Evolutionary conservation across 2,329 filamentous ascomycete genomes (phyloP).

Genomic region (Scedosporium apiospermum): DNA sequence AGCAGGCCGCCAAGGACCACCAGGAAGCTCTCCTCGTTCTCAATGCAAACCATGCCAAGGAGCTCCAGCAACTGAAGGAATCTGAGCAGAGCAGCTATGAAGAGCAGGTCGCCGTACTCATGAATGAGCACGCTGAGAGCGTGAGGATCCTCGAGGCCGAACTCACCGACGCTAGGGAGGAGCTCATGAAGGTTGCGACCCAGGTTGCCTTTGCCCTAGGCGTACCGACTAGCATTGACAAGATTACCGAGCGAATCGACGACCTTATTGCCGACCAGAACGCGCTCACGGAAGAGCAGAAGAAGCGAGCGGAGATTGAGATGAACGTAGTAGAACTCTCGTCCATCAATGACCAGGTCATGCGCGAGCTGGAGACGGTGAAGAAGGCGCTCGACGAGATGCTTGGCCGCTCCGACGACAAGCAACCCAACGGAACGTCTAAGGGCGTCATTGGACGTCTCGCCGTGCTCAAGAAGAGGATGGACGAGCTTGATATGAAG

Average conservation of each 20-base stretch:
- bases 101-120: conserved; percentile 46
- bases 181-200: conserved; percentile 54
- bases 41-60: conserved; percentile 38
- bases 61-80: conserved; percentile 38
- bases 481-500: conserved; percentile 49
- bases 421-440: conserved; percentile 21
- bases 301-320: conserved; percentile 44
- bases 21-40: conserved; percentile 41
- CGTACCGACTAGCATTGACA: conserved; percentile 57
- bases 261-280: conserved; percentile 47
- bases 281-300: conserved; percentile 45
- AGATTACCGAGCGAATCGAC: conserved; percentile 53
- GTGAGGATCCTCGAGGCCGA: conserved; percentile 50
- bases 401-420: conserved; percentile 38
- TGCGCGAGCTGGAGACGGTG: conserved; percentile 53
- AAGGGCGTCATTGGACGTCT: not conserved
- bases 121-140: conserved; percentile 49
- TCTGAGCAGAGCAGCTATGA: conserved; percentile 47
- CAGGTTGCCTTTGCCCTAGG: conserved; percentile 53
- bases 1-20: conserved; percentile 45
- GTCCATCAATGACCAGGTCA: conserved; percentile 46
- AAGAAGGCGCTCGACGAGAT: conserved; percentile 45
- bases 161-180: conserved; percentile 54
- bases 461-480: conserved; percentile 53
- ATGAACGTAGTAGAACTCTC: conserved; percentile 45